Percentiles rank a stretch among this genome's conserved stretches.
Conservation (phyloP, 805 yeast genomes). For the Komagataella mondaviorum region DNA sequence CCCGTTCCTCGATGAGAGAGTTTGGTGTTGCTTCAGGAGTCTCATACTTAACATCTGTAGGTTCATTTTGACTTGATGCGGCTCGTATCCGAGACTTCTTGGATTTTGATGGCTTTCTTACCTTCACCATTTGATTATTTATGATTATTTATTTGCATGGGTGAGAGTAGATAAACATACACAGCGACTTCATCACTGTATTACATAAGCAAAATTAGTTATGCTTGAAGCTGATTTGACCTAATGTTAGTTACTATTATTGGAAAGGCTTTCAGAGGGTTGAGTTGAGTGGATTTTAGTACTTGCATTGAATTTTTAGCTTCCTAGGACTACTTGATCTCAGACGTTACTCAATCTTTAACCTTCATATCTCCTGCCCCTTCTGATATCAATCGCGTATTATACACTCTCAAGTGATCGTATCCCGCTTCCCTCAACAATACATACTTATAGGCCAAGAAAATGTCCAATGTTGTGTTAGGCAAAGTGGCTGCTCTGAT, state of each 20-base stretch:
- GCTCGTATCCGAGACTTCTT: not conserved
- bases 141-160: too few relatives aligned
- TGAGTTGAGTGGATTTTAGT: too few relatives aligned
- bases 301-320: not conserved
- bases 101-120: not conserved
- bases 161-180: too few relatives aligned
- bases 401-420: not conserved
- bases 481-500: constrained; percentile 1
- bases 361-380: not conserved
- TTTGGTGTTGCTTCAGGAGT: not conserved
- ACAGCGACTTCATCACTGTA: not conserved
- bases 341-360: not conserved
- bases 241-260: too few relatives aligned
- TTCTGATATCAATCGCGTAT: not conserved
- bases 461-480: not conserved
- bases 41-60: not conserved
- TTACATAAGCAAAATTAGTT: not conserved
- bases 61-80: not conserved
- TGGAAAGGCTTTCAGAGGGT: not conserved
- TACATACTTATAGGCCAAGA: not conserved
- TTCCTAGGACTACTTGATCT: not conserved
- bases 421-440: not conserved
- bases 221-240: not conserved
- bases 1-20: not conserved
- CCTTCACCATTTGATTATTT: not conserved